Evolutionary conservation across 352 stramenopile genomes (phyloP), one percentile per base, ranked within the genome.

Genomic region (Globisporangium spinosum): DNA sequence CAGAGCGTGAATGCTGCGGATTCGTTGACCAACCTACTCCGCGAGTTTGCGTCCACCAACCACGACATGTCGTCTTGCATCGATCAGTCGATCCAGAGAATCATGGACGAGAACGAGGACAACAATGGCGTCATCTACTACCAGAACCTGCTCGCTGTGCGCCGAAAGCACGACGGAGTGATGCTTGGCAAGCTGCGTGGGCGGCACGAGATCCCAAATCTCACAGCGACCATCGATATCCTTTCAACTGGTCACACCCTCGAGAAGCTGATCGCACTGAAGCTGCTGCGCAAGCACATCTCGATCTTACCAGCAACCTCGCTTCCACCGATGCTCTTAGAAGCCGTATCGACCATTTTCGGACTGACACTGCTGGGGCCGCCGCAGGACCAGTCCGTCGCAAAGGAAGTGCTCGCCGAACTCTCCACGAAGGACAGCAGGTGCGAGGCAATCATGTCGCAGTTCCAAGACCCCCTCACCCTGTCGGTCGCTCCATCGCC

Each of bases 61-160:
- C 51, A 58, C 23, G 23, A 58, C 22, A 23, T 32, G 49, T 56
- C n/a, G 49, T 2, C n/a, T 20, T 5, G 20, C 25, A 58, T 58
- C 23, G 12, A 35, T 4, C 8, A 15, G 20, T 32, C 10, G 22
- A 34, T 58, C 10, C 22, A n/a, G 51, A 35, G 3, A 9, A 12
- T 58, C 9, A 25, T 58, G 51, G 22, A 58, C 2, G 3, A 35
- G 34, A 15, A 6, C 23, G 32, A 7, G 1, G 32, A 2, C 22
- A 29, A 15, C 49, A 34, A 17, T 5, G 25, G 10, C 10, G 51
- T 47, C 3, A 12, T 40, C 34, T 23, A 49, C 23, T 65, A 47
- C 17, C 60, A 65, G 9, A 65, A 65, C 9, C 60, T 65, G 25
- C 27, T 65, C 8, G 25, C 45, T 4, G 27, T 65, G 15, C 58